phyloP scores from a whole-genome alignment of 192 early-diverging fungal genomes.

The Rhizophagus clarus region DNA sequence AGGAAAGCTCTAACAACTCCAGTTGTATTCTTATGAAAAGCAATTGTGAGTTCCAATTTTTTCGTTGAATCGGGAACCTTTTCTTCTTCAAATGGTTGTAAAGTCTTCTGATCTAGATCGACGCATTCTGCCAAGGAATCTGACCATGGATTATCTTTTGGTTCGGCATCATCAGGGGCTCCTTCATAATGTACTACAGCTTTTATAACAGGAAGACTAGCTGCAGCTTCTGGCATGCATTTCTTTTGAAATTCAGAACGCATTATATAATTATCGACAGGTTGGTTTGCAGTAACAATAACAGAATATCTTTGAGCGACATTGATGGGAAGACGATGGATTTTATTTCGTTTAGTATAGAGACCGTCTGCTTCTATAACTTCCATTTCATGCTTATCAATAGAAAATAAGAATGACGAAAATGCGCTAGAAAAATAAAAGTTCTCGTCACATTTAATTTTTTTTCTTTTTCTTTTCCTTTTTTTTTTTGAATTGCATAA shows the following conservation, averaged over 20 bases:
- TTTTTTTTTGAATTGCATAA: slow-evolving; percentile 33
- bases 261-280: slow-evolving; percentile 52
- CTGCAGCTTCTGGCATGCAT: slow-evolving; percentile 41
- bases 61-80: slow-evolving; percentile 21
- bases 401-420: slow-evolving; percentile 64
- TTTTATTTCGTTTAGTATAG: slow-evolving; percentile 40
- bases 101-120: slow-evolving; percentile 39
- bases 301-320: slow-evolving; percentile 56
- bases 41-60: slow-evolving; percentile 28
- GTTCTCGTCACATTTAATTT: slow-evolving; percentile 25
- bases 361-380: slow-evolving; percentile 75
- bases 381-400: slow-evolving; percentile 72
- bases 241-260: slow-evolving; percentile 45
- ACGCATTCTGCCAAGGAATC: slow-evolving; percentile 34
- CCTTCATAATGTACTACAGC: slow-evolving; percentile 50
- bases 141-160: slow-evolving; percentile 41
- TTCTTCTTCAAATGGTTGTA: slow-evolving; percentile 44
- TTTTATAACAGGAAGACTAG: slow-evolving; percentile 39
- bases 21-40: slow-evolving; percentile 32
- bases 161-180: slow-evolving; percentile 34
- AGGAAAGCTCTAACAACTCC: slow-evolving; percentile 30
- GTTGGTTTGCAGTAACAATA: slow-evolving; percentile 53
- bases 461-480: slow-evolving; percentile 29
- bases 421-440: slow-evolving; percentile 51
- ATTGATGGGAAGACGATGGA: slow-evolving; percentile 48